Base-by-base conservation (phyloP, 2,329 filamentous ascomycete genomes). In the Monosporascus sp. region DNA sequence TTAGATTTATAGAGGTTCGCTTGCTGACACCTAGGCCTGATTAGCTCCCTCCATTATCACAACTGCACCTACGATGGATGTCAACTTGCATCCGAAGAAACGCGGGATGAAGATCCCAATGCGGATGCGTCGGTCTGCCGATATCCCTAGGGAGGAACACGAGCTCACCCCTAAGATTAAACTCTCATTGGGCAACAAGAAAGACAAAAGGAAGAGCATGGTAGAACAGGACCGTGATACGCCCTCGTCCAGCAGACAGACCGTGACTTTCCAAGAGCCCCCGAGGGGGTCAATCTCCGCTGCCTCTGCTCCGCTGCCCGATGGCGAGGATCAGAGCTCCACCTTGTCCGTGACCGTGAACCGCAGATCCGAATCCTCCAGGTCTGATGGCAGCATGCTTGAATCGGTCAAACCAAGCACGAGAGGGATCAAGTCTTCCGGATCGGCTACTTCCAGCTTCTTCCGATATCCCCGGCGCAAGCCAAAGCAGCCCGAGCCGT, bases 311-410 rank as follows among this genome's bases (percentile, higher is more conserved):
- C 77, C 82, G 52, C 77, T 31, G 11, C 5, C 81, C 27, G 86
- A 86, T 54, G 77, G 79, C 46, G 83, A 86, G 57, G 83, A 87
- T 57, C 74, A 77, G 25, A 77, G 77, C 54, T 82, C 83, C 15
- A 77, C 82, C 3, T 73, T 90, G 54, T 83, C 84, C 7, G 76
- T 88, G 20, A 83, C 86, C 11, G 74, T 82, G 31, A 80, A 81
- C 57, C 78, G 89, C 41, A 73, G 88, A 27, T 94, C 89, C 5
- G 93, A 97, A 65, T 97, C 93, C 2, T 96, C 91, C 2, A 83
- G 89, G 60, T 97, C 93, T 27, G 92, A 97, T 69, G 88, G 83
- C 45, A 96, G 89, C 71, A 89, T 86, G 17, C 83, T 79, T 43
- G 87, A 92, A 63, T 74, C 58, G 39, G 80, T 74, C 47, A 81